Conservation (phyloP, 108 stramenopile species). For the Nitzschia sp. region DNA sequence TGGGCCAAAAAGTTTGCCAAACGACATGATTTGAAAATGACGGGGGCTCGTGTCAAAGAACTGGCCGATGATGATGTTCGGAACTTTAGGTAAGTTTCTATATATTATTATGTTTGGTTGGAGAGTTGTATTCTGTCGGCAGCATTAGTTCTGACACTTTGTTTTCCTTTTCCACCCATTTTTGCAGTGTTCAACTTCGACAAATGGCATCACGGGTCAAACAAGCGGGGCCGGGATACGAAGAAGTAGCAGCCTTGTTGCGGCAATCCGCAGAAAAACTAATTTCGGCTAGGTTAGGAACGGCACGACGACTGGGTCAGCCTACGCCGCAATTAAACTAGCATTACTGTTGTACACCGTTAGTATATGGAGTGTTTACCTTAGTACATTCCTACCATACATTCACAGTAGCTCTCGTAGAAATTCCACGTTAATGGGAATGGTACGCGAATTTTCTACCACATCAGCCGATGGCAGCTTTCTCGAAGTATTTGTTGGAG, state of each 20-base stretch:
- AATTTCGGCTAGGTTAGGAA: slow-evolving; percentile 3
- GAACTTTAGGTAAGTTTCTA: slow-evolving; percentile 3
- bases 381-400: too few species aligned
- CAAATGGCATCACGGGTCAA: slow-evolving; percentile 28
- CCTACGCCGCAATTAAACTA: slow-evolving; percentile 8
- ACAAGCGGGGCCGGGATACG: slow-evolving; percentile 33
- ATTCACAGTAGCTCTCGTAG: too few species aligned
- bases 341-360: too few species aligned
- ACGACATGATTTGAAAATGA: slow-evolving; percentile 31
- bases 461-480: too few species aligned
- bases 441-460: too few species aligned
- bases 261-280: slow-evolving; percentile 31
- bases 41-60: slow-evolving; percentile 27
- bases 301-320: slow-evolving; percentile 15
- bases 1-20: slow-evolving; percentile 46
- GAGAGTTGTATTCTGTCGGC: too few species aligned
- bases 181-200: slow-evolving; percentile 12
- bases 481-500: too few species aligned
- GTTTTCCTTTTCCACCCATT: background rate
- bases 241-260: slow-evolving; percentile 27
- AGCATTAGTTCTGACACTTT: too few species aligned
- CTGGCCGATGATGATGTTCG: slow-evolving; percentile 29
- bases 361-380: too few species aligned
- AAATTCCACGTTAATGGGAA: too few species aligned
- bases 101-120: background rate